These are phyloP conservation scores for Rhizophora apiculata DNA, from an alignment of 345 rosid genomes.

Conservation along the genomic window DNA sequence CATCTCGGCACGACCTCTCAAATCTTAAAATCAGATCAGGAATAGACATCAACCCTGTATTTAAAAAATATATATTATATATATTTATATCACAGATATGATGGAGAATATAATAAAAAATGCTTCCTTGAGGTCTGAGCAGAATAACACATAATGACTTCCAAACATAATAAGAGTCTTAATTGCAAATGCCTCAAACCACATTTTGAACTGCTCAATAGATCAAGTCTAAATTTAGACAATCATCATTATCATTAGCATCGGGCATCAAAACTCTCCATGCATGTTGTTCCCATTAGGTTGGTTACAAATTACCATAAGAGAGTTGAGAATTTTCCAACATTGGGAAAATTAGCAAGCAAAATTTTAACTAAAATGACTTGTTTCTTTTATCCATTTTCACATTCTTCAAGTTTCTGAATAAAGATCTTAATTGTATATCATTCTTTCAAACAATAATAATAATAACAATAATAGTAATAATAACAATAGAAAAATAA, in stretches of 20 bases:
- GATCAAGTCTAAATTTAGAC: too few relatives aligned
- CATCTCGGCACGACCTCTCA: conserved; percentile 74
- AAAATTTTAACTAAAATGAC: too few relatives aligned
- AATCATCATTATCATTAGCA: too few relatives aligned
- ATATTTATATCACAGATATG: not conserved
- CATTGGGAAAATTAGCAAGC: too few relatives aligned
- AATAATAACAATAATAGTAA: not conserved
- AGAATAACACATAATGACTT: not conserved
- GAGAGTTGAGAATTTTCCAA: too few relatives aligned
- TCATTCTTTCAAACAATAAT: not conserved
- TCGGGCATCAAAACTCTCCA: too few relatives aligned
- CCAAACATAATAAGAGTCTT: not conserved
- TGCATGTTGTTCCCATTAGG: too few relatives aligned
- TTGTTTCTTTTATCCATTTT: too few relatives aligned
- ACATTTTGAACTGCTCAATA: not conserved
- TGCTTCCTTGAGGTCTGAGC: not conserved
- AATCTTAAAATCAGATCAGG: conserved; percentile 77
- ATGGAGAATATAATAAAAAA: not conserved
- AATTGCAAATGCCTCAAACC: not conserved
- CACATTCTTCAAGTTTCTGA: too few relatives aligned
- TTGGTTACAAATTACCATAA: too few relatives aligned
- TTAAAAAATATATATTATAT: conserved; percentile 3
- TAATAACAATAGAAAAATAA: not conserved
- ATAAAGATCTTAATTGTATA: too few relatives aligned
- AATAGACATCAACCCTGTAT: conserved; percentile 78